These are phyloP conservation scores for Entomophthora muscae DNA, from an alignment of 371 early-diverging fungal genomes.

Conservation along the genomic window DNA sequence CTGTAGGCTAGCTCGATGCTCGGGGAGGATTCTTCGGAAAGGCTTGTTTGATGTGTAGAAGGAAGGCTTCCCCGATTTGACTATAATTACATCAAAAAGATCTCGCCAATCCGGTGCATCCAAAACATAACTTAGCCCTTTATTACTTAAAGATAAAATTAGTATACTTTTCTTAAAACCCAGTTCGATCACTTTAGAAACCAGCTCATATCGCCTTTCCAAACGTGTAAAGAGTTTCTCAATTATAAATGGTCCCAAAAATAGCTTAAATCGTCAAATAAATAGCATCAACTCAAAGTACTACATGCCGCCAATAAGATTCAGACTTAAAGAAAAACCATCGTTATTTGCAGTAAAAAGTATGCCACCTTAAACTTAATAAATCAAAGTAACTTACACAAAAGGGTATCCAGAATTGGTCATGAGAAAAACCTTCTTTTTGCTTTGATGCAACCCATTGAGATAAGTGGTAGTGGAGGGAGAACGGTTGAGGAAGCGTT, in stretches of 20 bases:
- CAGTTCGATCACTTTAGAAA: too few species aligned
- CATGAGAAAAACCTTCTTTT: conserved; percentile 33
- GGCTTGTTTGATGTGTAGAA: conserved; percentile 37
- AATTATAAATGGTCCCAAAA: too few species aligned
- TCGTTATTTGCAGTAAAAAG: too few species aligned
- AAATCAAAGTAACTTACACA: conserved; percentile 15
- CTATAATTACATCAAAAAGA: conserved; percentile 41
- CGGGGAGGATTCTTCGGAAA: conserved; percentile 20
- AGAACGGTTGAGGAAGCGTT: conserved; percentile 23
- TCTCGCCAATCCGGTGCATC: conserved; percentile 32
- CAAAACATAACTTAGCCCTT: conserved; percentile 31
- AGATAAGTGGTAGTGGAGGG: conserved; percentile 28
- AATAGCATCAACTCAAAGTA: too few species aligned
- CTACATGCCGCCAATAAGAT: too few species aligned
- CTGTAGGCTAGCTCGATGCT: neutral
- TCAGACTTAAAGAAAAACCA: too few species aligned
- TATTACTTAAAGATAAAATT: too few species aligned
- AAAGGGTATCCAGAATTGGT: conserved; percentile 40
- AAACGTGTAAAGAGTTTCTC: too few species aligned
- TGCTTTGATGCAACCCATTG: conserved; percentile 21
- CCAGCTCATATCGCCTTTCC: too few species aligned
- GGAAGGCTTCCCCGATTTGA: conserved; percentile 33
- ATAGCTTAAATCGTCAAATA: too few species aligned
- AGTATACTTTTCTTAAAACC: too few species aligned
- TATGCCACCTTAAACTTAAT: too few species aligned